These are phyloP conservation scores for Eragrostis nindensis DNA, from an alignment of 176 grass and related monocot species.

Conservation along the genomic window DNA sequence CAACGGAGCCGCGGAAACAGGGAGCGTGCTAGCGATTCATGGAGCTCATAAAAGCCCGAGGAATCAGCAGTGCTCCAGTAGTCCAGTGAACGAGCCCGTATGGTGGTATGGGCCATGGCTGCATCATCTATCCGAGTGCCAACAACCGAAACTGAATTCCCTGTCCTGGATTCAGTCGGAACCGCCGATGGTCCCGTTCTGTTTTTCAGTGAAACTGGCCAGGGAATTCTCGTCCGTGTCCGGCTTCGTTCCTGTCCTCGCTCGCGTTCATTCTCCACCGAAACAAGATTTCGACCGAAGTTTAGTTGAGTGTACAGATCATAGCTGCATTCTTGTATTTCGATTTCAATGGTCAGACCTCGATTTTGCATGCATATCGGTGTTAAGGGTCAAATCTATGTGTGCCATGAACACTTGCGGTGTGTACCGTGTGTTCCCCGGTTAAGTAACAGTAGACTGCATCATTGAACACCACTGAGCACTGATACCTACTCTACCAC, in stretches of 20 bases:
- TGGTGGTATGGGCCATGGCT: neutral
- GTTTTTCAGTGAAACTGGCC: neutral
- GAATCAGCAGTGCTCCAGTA: too few relatives aligned
- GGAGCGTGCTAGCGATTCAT: neutral
- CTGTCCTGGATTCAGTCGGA: neutral
- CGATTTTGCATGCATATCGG: too few relatives aligned
- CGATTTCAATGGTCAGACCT: too few relatives aligned
- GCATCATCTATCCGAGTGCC: neutral
- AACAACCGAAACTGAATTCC: conserved; percentile 32
- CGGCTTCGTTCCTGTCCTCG: too few relatives aligned
- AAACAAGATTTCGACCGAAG: neutral
- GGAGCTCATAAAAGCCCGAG: neutral
- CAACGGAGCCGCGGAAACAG: neutral
- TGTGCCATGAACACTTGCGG: neutral
- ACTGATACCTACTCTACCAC: conserved; percentile 17
- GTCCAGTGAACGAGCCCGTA: neutral
- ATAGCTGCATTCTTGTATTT: neutral
- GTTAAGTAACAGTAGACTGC: neutral
- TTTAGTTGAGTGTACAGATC: too few relatives aligned
- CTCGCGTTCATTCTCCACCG: neutral
- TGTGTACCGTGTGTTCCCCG: conserved; percentile 3
- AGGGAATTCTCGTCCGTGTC: neutral
- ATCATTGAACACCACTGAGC: conserved; percentile 5
- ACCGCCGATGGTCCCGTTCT: neutral
- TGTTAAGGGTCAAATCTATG: neutral